Conservation (phyloP, 192 early-diverging fungal genomes). For the Entomortierella lignicola region DNA sequence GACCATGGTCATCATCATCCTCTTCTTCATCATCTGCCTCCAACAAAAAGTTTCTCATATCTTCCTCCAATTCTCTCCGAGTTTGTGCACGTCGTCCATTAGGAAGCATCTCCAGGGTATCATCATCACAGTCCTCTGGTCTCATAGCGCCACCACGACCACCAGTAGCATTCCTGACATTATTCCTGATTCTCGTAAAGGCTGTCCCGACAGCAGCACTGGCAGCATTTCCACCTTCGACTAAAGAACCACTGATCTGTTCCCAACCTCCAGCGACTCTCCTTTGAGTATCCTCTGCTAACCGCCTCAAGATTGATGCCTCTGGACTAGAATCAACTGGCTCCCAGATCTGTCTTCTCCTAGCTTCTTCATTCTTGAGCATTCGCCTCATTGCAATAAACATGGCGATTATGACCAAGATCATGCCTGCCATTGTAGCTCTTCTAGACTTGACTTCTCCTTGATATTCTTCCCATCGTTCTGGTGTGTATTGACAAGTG, state of each 20-base stretch:
- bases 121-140: slow-evolving; percentile 42
- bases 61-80: slow-evolving; percentile 42
- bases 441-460: slow-evolving; percentile 41
- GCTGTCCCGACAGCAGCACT: slow-evolving; percentile 49
- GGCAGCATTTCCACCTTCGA: slow-evolving; percentile 50
- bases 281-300: slow-evolving; percentile 49
- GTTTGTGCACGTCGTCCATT: slow-evolving; percentile 47
- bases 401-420: slow-evolving; percentile 43
- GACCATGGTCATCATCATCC: slow-evolving; percentile 27
- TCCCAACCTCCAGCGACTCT: slow-evolving; percentile 50
- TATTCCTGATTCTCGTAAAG: slow-evolving; percentile 44
- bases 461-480: slow-evolving; percentile 21
- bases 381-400: slow-evolving; percentile 47
- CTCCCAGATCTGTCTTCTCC: slow-evolving; percentile 51
- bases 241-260: slow-evolving; percentile 45
- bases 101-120: slow-evolving; percentile 47
- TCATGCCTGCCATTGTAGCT: slow-evolving; percentile 50
- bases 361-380: slow-evolving; percentile 52
- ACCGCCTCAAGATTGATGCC: slow-evolving; percentile 38
- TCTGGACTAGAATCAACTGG: slow-evolving; percentile 52
- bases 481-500: slow-evolving; percentile 44
- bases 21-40: slow-evolving; percentile 49
- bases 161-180: slow-evolving; percentile 37
- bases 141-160: neutral
- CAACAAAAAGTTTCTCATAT: slow-evolving; percentile 50